These are phyloP conservation scores for Mayamaea pseudoterrestris DNA, from an alignment of 108 stramenopile species.

Conservation along the genomic window DNA sequence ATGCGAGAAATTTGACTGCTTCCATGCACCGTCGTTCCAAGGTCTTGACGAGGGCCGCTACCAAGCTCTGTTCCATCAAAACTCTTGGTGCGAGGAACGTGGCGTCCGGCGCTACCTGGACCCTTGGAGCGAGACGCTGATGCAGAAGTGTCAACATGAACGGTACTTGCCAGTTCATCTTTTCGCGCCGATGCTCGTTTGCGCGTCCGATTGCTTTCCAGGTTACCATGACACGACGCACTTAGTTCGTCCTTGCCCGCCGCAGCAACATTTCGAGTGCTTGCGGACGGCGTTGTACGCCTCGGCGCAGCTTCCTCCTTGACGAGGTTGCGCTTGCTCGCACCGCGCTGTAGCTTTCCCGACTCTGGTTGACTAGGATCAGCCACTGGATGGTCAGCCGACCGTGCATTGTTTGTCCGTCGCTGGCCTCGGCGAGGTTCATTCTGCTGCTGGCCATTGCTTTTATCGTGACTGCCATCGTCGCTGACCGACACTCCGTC, in stretches of 20 bases:
- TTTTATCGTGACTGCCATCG: not conserved
- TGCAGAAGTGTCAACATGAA: not conserved
- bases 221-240: not conserved
- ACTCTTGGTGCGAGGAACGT: not conserved
- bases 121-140: not conserved
- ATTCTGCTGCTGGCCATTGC: not conserved
- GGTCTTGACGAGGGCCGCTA: no score
- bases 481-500: no score
- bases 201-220: not conserved
- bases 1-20: not conserved
- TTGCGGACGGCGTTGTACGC: not conserved
- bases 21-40: not conserved
- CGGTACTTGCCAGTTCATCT: conserved; percentile 1
- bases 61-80: not conserved
- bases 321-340: not conserved
- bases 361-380: not conserved
- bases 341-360: not conserved
- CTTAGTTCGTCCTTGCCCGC: not conserved
- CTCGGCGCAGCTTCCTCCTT: not conserved
- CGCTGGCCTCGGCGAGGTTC: not conserved
- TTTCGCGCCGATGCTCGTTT: not conserved
- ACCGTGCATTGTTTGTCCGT: not conserved
- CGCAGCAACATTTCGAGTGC: not conserved
- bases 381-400: not conserved
- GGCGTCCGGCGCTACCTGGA: not conserved